Base-by-base conservation (phyloP, 352 stramenopile genomes). In the Phytophthora pseudosyringae region DNA sequence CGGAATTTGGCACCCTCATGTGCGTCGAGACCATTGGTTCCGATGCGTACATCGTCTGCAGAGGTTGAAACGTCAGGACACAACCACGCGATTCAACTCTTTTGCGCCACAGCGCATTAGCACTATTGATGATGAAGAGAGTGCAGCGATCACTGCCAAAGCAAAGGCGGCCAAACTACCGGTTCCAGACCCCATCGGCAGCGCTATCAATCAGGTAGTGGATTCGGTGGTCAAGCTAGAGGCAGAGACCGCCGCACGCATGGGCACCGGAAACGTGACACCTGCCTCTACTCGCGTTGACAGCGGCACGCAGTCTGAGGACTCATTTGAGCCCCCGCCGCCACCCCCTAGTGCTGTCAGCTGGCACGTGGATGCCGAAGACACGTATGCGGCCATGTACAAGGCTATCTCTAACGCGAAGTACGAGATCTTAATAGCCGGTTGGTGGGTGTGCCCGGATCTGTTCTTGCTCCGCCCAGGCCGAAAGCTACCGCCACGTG, bases 391-490 rank as follows among this genome's bases (percentile, higher is more conserved):
- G 47, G 86, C 89, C 9, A 94, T 97, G 76, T 90, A 84, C 59
- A 81, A 94, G 36, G 90, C 90, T n/a, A 90, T 98, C 50, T 80
- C 73, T 8, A 83, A 81, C 31, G 91, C 91, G 5, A 95, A 93
- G 74, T 91, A 87, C 52, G 83, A 97, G 53, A 94, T 98, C 26
- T 72, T 97, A 36, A 97, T 98, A 59, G 88, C 90, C 12, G 91
- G 87, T 13, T 98, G 91, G 91, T 97, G 92, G 88, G 78, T 97
- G 11, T 89, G 80, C 49, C 89, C 90, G 0, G 86, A 95, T 58
- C 50, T 97, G 47, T 89, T 91, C n/a, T 68, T 98, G 40, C 56
- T 93, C 10, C 76, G 91, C 21, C 85, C 85, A 25, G 54, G 75
- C 4, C 75, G 83, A 31, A 89, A 91, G 46, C 48, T 94, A 26